A percentile compares a stretch with the other conserved stretches of the same genome.
These are phyloP conservation scores for Amanita rubescens DNA, from an alignment of 768 basidiomycete genomes.

Conservation along the genomic window DNA sequence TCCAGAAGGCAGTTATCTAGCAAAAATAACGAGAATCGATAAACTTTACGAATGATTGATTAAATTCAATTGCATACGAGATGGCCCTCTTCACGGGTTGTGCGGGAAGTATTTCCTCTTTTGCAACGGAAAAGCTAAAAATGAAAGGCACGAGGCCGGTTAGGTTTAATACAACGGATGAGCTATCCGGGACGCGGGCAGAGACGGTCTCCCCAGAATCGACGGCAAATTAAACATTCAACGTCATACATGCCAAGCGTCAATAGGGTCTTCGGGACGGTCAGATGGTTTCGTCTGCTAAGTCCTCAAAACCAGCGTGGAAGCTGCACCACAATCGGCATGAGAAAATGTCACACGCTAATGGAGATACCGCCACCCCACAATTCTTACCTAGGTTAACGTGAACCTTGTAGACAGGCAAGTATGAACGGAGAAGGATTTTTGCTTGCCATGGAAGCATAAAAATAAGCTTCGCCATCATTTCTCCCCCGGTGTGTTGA, in stretches of 20 bases:
- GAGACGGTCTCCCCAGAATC: neutral
- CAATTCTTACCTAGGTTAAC: neutral
- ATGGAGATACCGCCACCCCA: neutral
- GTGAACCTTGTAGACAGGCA: neutral
- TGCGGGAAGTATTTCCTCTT: neutral
- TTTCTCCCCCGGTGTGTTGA: neutral
- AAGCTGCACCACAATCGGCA: neutral
- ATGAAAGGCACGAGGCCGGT: conserved; percentile 6
- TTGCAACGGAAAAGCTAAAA: neutral
- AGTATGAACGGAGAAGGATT: neutral
- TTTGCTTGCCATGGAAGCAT: neutral
- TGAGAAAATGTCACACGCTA: neutral
- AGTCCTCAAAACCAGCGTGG: neutral
- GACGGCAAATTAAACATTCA: neutral
- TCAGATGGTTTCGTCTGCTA: neutral
- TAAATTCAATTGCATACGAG: neutral
- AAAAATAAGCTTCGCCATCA: neutral
- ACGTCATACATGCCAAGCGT: neutral
- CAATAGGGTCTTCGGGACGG: neutral
- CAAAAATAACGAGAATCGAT: conserved; percentile 5
- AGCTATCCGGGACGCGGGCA: neutral
- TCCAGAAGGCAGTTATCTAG: neutral
- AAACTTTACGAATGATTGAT: neutral
- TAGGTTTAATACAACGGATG: neutral
- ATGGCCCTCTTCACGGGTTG: neutral